phyloP scores from a whole-genome alignment of 495 filamentous ascomycete genomes.

The Podospora appendiculata region DNA sequence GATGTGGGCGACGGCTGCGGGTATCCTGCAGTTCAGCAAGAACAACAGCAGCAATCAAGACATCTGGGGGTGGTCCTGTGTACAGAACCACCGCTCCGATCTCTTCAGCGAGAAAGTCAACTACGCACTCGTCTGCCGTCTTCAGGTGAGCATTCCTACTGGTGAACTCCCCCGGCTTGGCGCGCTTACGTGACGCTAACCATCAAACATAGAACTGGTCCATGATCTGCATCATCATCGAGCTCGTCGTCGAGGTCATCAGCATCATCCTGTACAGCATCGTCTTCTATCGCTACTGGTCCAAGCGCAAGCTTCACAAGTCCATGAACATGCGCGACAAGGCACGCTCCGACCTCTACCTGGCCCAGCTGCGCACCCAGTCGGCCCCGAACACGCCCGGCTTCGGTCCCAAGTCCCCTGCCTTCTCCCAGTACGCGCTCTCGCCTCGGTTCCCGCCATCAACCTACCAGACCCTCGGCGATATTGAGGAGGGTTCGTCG shows the following conservation, averaged over 20 bases:
- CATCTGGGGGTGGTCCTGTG: constrained; percentile 95
- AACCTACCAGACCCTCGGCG: constrained; percentile 37
- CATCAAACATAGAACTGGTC: constrained; percentile 67
- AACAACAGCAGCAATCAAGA: constrained; percentile 68
- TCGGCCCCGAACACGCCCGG: constrained; percentile 93
- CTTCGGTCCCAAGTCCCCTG: constrained; percentile 58
- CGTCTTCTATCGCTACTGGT: constrained; percentile 93
- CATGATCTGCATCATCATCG: constrained; percentile 93
- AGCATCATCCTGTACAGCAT: constrained; percentile 88
- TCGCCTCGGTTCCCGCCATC: constrained; percentile 48
- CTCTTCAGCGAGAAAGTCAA: constrained; percentile 71
- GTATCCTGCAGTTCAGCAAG: constrained; percentile 70
- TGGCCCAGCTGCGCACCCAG: constrained; percentile 85
- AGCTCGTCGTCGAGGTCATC: constrained; percentile 87
- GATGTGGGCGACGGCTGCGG: constrained; percentile 87
- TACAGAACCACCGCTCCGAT: constrained; percentile 70
- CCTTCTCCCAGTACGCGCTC: constrained; percentile 44
- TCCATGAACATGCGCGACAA: constrained; percentile 93
- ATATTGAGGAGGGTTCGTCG: constrained; percentile 37
- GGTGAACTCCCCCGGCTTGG: too few species aligned
- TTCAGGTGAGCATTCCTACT: constrained; percentile 57
- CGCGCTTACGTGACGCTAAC: too few species aligned
- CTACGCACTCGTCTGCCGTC: constrained; percentile 89
- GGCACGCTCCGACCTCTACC: constrained; percentile 88
- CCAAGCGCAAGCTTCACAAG: constrained; percentile 88